These are phyloP conservation scores for Naegleria lovaniensis DNA, from an alignment of 208 protist species.

Conservation along the genomic window DNA sequence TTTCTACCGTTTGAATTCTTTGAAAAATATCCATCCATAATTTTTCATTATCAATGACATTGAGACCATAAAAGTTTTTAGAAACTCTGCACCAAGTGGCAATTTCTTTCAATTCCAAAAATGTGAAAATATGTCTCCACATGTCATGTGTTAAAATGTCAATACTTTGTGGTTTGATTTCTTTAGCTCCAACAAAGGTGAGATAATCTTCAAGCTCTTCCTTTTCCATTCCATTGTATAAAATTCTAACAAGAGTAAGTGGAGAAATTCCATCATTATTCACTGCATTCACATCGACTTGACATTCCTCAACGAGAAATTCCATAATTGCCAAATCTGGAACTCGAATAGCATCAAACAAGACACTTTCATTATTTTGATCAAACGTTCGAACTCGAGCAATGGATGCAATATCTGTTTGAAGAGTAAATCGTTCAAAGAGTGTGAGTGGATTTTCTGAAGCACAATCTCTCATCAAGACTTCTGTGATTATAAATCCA, in stretches of 20 bases:
- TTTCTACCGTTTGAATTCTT: neutral
- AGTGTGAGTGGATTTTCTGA: neutral
- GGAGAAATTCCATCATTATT: neutral
- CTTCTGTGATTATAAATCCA: neutral
- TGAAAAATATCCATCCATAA: neutral
- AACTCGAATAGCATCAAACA: conserved; percentile 1
- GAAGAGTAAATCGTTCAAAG: neutral
- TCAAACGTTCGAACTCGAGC: neutral
- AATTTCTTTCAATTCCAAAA: neutral
- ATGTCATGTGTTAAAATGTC: neutral
- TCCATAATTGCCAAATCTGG: neutral
- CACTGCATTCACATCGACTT: neutral
- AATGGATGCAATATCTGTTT: neutral
- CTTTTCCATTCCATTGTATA: neutral
- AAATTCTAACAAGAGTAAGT: neutral
- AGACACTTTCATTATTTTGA: neutral
- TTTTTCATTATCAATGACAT: neutral
- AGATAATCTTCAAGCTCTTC: neutral
- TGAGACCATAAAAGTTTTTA: neutral
- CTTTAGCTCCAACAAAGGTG: neutral
- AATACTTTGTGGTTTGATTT: neutral
- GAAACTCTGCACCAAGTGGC: neutral
- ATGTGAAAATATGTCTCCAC: neutral
- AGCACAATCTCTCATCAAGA: neutral
- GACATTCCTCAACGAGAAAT: neutral